Base-by-base conservation (phyloP, 2,329 filamentous ascomycete species). In the Aspergillus tanneri region DNA sequence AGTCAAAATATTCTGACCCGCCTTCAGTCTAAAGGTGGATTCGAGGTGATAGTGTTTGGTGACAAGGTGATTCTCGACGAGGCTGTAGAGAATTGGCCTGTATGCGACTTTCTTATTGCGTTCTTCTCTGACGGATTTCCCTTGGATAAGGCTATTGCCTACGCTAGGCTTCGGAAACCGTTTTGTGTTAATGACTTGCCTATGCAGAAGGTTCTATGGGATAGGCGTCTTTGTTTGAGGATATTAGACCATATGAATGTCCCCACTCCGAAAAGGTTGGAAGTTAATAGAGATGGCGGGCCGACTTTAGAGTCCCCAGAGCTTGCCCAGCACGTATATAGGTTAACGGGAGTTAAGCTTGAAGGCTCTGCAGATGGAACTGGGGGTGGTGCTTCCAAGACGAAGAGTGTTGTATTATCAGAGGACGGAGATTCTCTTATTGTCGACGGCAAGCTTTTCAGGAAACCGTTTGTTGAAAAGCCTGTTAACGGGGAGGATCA, bases 61-160 rank as follows among this genome's bases (percentile, higher is more conserved):
- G 93, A 99, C 75, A 99, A 99, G 72, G 92, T 96, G 35, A 99
- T 99, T 58, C 78, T 99, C 27, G 93, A 99, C 64, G 93, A 99
- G 80, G 88, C 88, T 54, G 87, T 96, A 47, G 90, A 95, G 71
- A 95, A 96, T 66, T 96, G 91, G 91, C 91, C 91, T 14, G 84
- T 95, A 46, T 95, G 90, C 70, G 93, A 99, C 72, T 99, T 95
- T 63, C 74, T 99, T 47, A 96, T 99, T 63, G 96, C 91, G 3
- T 99, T 99, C 73, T 99, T 97, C 71, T 97, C 92, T 0, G 92
- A 96, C 68, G 93, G 93, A 0, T 99, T 99, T 59, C 93, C 93
- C 0, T 75, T 99, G 38, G 91, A 97, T 57, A 99, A 99, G 68
- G 93, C 95, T 4, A 95, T 99, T 60, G 89, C 90, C 25, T 99